These are phyloP conservation scores for Fraxinus velutina DNA, from an alignment of 305 asterid genomes.

Conservation along the genomic window DNA sequence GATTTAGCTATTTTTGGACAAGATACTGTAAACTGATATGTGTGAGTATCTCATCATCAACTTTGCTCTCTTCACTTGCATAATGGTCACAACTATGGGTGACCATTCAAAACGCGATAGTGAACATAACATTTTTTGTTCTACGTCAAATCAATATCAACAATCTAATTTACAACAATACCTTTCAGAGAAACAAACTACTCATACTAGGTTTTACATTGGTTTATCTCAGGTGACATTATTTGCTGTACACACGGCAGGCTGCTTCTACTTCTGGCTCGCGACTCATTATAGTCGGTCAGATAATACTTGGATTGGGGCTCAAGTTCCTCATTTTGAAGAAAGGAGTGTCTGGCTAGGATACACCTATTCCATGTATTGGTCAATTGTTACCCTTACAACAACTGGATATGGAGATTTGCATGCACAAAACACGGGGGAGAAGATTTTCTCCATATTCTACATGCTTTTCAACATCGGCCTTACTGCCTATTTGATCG, in stretches of 20 bases:
- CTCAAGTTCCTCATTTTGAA: slow-evolving; percentile 54
- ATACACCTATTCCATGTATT: slow-evolving; percentile 77
- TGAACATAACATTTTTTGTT: background rate
- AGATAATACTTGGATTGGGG: slow-evolving; percentile 75
- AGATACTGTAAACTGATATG: slow-evolving; percentile 64
- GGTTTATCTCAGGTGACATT: slow-evolving; percentile 65
- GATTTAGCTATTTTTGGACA: slow-evolving; percentile 88
- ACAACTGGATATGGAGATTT: slow-evolving; percentile 91
- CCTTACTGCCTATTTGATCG: slow-evolving; percentile 83
- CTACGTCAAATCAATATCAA: background rate
- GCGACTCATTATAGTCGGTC: slow-evolving; percentile 53
- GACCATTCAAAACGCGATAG: background rate
- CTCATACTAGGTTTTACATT: background rate
- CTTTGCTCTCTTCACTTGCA: background rate
- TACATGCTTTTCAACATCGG: slow-evolving; percentile 97
- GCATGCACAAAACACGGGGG: slow-evolving; percentile 73
- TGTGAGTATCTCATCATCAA: slow-evolving; percentile 36
- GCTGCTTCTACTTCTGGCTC: slow-evolving; percentile 87
- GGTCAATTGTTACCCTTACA: slow-evolving; percentile 86
- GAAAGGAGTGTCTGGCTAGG: slow-evolving; percentile 63
- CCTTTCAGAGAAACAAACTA: background rate
- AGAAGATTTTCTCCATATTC: slow-evolving; percentile 72
- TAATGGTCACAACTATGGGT: background rate
- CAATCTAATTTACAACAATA: background rate
- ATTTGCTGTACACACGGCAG: slow-evolving; percentile 75